Evolutionary conservation across 148 eudicot genomes (phyloP), one percentile per base, ranked within the genome.

Genomic region (Bassia scoparia): DNA sequence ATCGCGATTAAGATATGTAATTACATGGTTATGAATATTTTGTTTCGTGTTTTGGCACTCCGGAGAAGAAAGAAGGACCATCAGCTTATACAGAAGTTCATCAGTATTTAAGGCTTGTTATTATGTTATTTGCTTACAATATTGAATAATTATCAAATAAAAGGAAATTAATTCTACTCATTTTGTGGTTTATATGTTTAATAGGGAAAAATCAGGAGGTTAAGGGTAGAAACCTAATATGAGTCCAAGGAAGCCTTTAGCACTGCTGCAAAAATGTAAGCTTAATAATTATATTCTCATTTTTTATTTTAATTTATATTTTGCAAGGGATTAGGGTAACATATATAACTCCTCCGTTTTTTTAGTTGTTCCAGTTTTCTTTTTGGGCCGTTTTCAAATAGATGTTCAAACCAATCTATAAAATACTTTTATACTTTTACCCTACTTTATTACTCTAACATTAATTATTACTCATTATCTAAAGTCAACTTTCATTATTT

Each of bases 191-290:
- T n/a, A n/a, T 56, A 46, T 14, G 18, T 26, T 18, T 30, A 21
- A 63, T 78, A 94, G 98, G 74, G 93, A 94, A 77, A 97, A 79
- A 91, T 94, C 71, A 82, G 78, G 77, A 91, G 98, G 84, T 89
- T 94, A 14, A 94, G 89, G 84, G 79, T 70, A 35, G 78, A 59
- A 88, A 83, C 98, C 96, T 31, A 77, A 64, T 72, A 89, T 94
- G 88, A 82, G 85, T 72, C 98, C 84, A 94, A 91, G 85, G 90
- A 94, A 81, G 98, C 98, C 60, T 94, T 94, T 78, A 91, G 98
- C 84, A 78, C 96, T 73, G 98, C 98, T 66, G 90, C 98, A 94
- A 94, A 84, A 94, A 94, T 86, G 98, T 86, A 77, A 78, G 83
- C 74, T 29, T 21, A 17, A 24, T 18, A 38, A 12, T 63, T 34